Evolutionary conservation across 1,139 yeast genomes (phyloP).

Genomic region (Sugiyamaella pinicola): DNA sequence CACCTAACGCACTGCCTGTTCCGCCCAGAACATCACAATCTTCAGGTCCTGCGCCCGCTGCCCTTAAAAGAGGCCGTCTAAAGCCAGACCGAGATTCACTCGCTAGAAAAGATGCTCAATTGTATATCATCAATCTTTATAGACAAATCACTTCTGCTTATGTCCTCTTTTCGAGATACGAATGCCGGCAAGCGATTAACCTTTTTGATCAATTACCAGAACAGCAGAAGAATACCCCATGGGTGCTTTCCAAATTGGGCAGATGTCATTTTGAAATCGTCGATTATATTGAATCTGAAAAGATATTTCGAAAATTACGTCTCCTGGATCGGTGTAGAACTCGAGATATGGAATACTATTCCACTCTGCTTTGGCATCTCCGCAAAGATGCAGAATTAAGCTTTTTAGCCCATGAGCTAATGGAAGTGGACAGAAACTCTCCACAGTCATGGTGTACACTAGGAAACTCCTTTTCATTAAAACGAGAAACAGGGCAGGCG

Average conservation of each 20-base stretch:
- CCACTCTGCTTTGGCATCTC: slow-evolving; percentile 91
- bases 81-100: slow-evolving; percentile 27
- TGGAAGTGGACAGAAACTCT: slow-evolving; percentile 62
- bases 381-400: slow-evolving; percentile 82
- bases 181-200: slow-evolving; percentile 79
- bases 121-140: slow-evolving; percentile 55
- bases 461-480: slow-evolving; percentile 85
- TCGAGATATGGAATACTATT: slow-evolving; percentile 87
- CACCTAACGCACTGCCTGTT: neutral
- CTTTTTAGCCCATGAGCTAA: slow-evolving; percentile 76
- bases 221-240: slow-evolving; percentile 71
- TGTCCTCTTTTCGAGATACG: slow-evolving; percentile 66
- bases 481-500: slow-evolving; percentile 88
- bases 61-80: slow-evolving; percentile 25
- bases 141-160: slow-evolving; percentile 65
- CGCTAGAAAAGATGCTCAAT: slow-evolving; percentile 48
- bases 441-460: slow-evolving; percentile 92
- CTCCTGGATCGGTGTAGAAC: slow-evolving; percentile 74
- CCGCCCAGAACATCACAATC: neutral
- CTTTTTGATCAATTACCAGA: slow-evolving; percentile 55
- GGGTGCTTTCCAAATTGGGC: slow-evolving; percentile 82
- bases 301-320: slow-evolving; percentile 64
- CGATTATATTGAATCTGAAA: slow-evolving; percentile 75
- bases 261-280: slow-evolving; percentile 84
- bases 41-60: neutral